Percentiles rank a stretch among this genome's conserved stretches.
These are phyloP conservation scores for Andrographis paniculata DNA, from an alignment of 305 asterid species.

Conservation along the genomic window DNA sequence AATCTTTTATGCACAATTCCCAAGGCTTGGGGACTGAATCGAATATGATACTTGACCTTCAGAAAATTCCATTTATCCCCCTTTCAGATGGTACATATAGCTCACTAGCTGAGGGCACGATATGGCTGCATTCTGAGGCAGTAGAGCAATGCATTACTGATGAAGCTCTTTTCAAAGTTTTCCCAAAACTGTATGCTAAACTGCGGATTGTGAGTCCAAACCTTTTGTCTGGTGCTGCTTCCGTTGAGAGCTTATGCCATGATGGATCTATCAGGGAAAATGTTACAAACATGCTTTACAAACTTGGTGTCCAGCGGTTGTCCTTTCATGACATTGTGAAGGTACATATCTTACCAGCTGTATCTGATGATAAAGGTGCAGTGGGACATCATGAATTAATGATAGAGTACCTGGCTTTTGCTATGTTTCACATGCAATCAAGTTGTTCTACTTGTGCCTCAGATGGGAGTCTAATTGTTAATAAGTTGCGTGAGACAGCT, in stretches of 20 bases:
- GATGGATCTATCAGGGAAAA: conserved; percentile 37
- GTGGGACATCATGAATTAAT: conserved; percentile 38
- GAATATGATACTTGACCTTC: conserved; percentile 42
- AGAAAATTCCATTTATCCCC: conserved; percentile 69
- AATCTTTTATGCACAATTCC: conserved; percentile 26
- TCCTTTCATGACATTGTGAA: conserved; percentile 79
- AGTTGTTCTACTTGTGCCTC: conserved; percentile 50
- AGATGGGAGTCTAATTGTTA: conserved; percentile 50
- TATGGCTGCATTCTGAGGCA: conserved; percentile 71
- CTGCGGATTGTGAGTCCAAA: conserved; percentile 66
- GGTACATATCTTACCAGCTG: conserved; percentile 60
- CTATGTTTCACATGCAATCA: conserved; percentile 80
- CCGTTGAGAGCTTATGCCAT: conserved; percentile 35
- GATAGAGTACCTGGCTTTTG: conserved; percentile 78
- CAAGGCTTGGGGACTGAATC: conserved; percentile 31
- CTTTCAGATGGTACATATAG: conserved; percentile 74
- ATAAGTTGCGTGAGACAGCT: conserved; percentile 50
- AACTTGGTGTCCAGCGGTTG: conserved; percentile 78
- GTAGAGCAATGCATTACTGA: conserved; percentile 32
- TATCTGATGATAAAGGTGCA: conserved; percentile 38
- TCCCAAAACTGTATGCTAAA: conserved; percentile 56
- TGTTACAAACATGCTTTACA: conserved; percentile 64
- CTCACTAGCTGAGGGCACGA: conserved; percentile 57
- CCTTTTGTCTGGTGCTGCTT: conserved; percentile 54
- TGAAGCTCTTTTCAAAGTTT: conserved; percentile 42